phyloP scores from a whole-genome alignment of 768 basidiomycete genomes.

The Mycena epipterygia region DNA sequence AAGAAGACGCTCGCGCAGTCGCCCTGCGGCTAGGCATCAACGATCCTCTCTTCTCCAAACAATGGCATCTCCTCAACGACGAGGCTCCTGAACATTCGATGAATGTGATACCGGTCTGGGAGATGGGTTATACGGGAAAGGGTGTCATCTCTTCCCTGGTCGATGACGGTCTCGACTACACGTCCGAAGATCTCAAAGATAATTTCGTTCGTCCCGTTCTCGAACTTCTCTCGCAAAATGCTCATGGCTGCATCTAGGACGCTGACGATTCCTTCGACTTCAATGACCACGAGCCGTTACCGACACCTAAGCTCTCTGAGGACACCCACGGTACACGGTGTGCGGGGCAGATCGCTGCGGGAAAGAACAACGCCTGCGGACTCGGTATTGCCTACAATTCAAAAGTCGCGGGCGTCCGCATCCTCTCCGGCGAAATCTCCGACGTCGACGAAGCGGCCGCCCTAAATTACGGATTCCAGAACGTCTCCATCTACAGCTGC shows the following conservation, averaged over 20 bases:
- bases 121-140: conserved; percentile 88
- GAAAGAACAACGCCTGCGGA: conserved; percentile 93
- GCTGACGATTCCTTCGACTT: conserved; percentile 94
- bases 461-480: conserved; percentile 94
- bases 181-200: conserved; percentile 84
- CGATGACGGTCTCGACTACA: conserved; percentile 96
- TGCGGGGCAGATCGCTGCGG: conserved; percentile 96
- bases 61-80: conserved; percentile 97
- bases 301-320: conserved; percentile 88
- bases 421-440: conserved; percentile 94
- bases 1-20: conserved; percentile 26
- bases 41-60: conserved; percentile 86
- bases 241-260: conserved; percentile 72
- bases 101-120: conserved; percentile 95
- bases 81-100: conserved; percentile 85
- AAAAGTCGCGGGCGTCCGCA: conserved; percentile 94
- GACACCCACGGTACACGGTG: conserved; percentile 99
- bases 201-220: conserved; percentile 87
- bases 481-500: conserved; percentile 94
- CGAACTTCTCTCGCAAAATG: conserved; percentile 2
- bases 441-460: conserved; percentile 97
- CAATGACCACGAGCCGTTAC: conserved; percentile 91
- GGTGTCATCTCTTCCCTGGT: conserved; percentile 91
- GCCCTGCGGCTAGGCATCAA: conserved; percentile 55
- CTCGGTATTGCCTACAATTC: conserved; percentile 94